Base-by-base conservation (phyloP, 1,284 basidiomycete genomes). In the Stygiomarasmius scandens region DNA sequence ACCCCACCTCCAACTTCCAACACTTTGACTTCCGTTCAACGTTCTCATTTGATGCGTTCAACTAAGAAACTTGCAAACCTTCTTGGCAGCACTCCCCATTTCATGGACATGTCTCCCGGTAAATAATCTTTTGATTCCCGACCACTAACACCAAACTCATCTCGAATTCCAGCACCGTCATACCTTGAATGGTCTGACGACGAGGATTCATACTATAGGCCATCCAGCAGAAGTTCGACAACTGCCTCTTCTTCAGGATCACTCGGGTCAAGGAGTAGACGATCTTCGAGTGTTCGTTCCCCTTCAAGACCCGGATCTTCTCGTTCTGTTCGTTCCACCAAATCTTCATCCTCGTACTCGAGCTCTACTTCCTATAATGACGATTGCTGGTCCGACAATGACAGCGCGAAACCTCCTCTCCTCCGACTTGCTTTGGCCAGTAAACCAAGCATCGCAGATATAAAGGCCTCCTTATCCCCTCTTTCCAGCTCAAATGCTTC, bases 1-100 rank as follows among this genome's bases (percentile, higher is more conserved):
- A 69, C 75, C 6, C 84, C 82, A 2, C 86, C 86, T 1, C 84
- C 84, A 0, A 88, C 87, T 20, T 79, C 73, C 29, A 88, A 89
- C 67, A 73, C 75, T 11, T 70, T 86, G 49, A 82, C 82, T 6
- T 64, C 76, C 9, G 66, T 74, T 25, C 82, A 88, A 66, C 82
- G 86, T 20, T 68, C 75, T 5, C 82, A 83, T 54, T 78, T 88
- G 24, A 67, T 85, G 52, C 81, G 82, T 34, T 80, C 81, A 16
- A 81, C 83, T 36, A 81, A 80, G 61, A 89, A 89, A 70, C 77
- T 89, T 16, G 79, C 79, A 41, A 79, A 80, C 48, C 69, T 89
- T 25, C 73, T 89, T 8, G 87, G 87, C 14, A 74, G 77, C 29
- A 82, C 85, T 6, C 87, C 87, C 6, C 82, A 79, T 59, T 72